A percentile compares a stretch with the other conserved stretches of the same genome.
Conservation (phyloP, 2,329 filamentous ascomycete species). For the Ophiostoma novo-ulmi region DNA sequence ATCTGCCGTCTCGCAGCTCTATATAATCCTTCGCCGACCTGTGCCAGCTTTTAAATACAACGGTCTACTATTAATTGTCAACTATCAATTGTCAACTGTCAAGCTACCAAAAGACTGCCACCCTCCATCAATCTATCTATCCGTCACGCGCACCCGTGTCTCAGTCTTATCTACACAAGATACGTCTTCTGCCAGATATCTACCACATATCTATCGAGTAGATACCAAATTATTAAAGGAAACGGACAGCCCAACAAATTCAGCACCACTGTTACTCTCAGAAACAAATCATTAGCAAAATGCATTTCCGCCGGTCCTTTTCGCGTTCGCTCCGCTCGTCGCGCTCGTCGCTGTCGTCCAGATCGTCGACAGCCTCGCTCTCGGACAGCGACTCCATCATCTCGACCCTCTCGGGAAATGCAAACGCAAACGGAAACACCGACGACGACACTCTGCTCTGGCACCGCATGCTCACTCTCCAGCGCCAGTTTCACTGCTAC, state of each 20-base stretch:
- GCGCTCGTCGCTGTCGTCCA: not conserved
- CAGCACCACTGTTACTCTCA: too few species aligned
- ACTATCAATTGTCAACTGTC: not conserved
- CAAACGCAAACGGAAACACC: too few species aligned
- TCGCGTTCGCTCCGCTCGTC: not conserved
- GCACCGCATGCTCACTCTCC: constrained; percentile 41
- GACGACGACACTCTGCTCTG: constrained; percentile 36
- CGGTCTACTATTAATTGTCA: too few species aligned
- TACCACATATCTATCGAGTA: too few species aligned
- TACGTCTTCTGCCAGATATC: not conserved
- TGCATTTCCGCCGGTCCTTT: not conserved
- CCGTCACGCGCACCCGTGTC: constrained; percentile 6
- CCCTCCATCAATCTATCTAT: not conserved
- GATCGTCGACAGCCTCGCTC: not conserved
- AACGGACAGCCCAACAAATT: too few species aligned
- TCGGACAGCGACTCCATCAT: constrained; percentile 27
- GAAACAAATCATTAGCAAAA: not conserved
- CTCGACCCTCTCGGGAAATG: not conserved
- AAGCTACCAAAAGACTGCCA: not conserved
- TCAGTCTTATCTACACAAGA: not conserved
- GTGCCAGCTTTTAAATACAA: too few species aligned
- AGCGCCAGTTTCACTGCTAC: constrained; percentile 41
- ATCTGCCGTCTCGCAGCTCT: too few species aligned
- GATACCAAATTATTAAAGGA: too few species aligned
- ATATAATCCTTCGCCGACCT: not conserved